Evolutionary conservation across 176 grass and related monocot genomes (phyloP).

Genomic region (Musa schizocarpa): DNA sequence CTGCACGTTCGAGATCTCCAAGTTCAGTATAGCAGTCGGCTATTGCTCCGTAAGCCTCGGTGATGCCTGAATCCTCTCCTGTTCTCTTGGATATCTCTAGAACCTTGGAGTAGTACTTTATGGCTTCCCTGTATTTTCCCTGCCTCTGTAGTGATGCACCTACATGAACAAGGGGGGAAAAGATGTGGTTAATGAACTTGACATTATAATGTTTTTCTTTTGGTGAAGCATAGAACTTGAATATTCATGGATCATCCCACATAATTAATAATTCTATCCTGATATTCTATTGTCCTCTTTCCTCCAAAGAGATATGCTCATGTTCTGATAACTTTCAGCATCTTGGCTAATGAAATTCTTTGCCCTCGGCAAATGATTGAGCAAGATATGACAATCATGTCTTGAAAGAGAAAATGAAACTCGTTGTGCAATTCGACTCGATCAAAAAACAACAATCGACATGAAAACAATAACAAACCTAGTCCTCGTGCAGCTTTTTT

Average conservation of each 20-base stretch:
- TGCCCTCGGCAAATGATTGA: background rate
- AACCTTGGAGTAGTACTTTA: conserved; percentile 44
- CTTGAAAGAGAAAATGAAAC: background rate
- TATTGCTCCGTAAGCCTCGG: conserved; percentile 63
- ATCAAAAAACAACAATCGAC: background rate
- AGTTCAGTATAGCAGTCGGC: conserved; percentile 60
- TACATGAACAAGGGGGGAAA: background rate
- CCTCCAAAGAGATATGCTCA: no score
- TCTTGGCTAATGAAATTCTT: background rate
- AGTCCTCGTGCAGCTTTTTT: conserved; percentile 72
- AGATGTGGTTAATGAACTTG: background rate
- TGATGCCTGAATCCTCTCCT: conserved; percentile 52
- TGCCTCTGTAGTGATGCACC: conserved; percentile 47
- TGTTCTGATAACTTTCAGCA: no score
- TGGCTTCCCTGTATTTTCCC: conserved; percentile 52
- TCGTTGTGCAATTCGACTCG: background rate
- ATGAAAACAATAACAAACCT: conserved; percentile 22
- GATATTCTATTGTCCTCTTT: no score
- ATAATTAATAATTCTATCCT: no score
- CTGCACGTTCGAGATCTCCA: conserved; percentile 46
- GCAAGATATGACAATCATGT: background rate
- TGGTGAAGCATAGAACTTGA: background rate
- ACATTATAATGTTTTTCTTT: background rate
- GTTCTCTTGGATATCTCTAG: conserved; percentile 49
- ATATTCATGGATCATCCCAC: no score